Evolutionary conservation across 495 filamentous ascomycete genomes (phyloP), one percentile per base, ranked within the genome.

Genomic region (Talaromyces proteolyticus): DNA sequence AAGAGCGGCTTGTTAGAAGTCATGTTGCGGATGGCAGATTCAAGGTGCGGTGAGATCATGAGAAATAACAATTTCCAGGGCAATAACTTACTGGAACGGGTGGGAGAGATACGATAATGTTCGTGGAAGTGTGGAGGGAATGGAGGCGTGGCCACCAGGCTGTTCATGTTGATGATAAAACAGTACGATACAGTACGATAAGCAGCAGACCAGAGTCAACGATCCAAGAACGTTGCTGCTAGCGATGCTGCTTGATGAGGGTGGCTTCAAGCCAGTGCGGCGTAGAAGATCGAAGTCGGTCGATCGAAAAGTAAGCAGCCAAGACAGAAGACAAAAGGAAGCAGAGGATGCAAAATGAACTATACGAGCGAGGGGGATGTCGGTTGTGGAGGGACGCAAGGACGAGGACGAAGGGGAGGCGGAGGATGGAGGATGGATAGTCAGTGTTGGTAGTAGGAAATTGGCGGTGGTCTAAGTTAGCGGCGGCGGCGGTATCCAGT

Each of bases 41-140:
- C n/a, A n/a, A n/a, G n/a, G n/a, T n/a, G n/a, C n/a, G n/a, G n/a
- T n/a, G n/a, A n/a, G n/a, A n/a, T n/a, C n/a, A n/a, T n/a, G n/a
- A n/a, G n/a, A n/a, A n/a, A n/a, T n/a, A n/a, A 51, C 36, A 38
- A 51, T 17, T 16, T 64, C n/a, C 46, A 8, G 19, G 49, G 36
- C 17, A 41, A 36, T n/a, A 51, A 62, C 80, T 59, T 81, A 93
- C 90, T 80, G 59, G 80, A 75, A 60, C 80, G 82, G 60, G 85
- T 72, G 47, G 85, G 81, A 54, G 88, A 87, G 63, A 79, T 78
- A 65, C 86, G 83, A 64, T 75, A 66, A 62, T 81, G 73, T 53
- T 83, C 80, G 73, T 89, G 82, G 59, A 88, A 87, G 68, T 87
- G 87, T 60, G 85, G 82, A 70, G 89, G 87, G 64, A 84, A 74